phyloP scores from a whole-genome alignment of 2,329 filamentous ascomycete genomes.

The Cytospora mali region DNA sequence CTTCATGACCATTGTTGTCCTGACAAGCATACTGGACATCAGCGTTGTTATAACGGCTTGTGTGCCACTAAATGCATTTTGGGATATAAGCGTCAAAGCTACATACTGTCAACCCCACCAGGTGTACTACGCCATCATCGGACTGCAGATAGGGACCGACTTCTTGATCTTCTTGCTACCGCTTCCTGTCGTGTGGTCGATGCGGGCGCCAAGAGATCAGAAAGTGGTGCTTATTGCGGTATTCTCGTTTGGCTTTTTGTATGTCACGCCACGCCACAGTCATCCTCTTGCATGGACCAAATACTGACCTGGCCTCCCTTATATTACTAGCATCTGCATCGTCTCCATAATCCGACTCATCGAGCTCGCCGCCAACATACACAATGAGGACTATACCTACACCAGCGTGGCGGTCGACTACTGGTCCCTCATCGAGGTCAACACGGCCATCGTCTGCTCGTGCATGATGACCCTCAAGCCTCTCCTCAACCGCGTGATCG shows the following conservation, averaged over 20 bases:
- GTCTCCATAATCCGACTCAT: conserved; percentile 34
- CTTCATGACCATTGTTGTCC: conserved; percentile 27
- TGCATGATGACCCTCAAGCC: conserved; percentile 36
- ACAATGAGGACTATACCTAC: conserved; percentile 31
- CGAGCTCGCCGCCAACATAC: conserved; percentile 26
- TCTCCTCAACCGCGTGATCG: conserved; percentile 34
- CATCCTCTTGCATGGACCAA: neutral
- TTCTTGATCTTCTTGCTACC: conserved; percentile 35
- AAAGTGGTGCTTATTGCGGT: conserved; percentile 32
- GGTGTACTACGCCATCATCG: conserved; percentile 30
- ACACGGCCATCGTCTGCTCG: conserved; percentile 35
- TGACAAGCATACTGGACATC: conserved; percentile 29
- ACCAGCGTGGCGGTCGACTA: conserved; percentile 30
- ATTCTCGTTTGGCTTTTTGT: conserved; percentile 35
- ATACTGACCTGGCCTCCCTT: neutral
- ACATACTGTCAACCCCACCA: conserved; percentile 21
- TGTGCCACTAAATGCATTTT: conserved; percentile 31
- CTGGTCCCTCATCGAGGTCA: conserved; percentile 36
- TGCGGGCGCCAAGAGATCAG: conserved; percentile 30
- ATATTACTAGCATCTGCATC: conserved; percentile 31
- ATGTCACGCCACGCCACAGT: neutral
- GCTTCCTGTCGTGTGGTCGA: conserved; percentile 32
- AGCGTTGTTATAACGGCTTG: conserved; percentile 31
- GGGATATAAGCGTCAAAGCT: conserved; percentile 20
- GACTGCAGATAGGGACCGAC: conserved; percentile 33